Conservation (phyloP, 371 early-diverging fungal species). For the Synchytrium microbalum region DNA sequence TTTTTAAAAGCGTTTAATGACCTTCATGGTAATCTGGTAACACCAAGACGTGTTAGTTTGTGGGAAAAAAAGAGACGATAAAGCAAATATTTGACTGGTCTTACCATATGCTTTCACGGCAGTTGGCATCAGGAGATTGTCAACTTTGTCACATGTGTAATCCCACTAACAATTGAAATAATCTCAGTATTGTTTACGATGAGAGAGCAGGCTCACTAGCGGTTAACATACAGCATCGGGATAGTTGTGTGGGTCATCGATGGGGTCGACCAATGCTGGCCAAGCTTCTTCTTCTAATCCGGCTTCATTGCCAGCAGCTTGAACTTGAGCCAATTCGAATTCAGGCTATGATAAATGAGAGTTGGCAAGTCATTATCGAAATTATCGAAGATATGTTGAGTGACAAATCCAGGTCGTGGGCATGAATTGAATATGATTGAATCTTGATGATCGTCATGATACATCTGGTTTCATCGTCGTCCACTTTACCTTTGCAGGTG, state of each 20-base stretch:
- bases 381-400: not conserved
- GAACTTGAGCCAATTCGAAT: constrained; percentile 19
- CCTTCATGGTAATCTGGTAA: not conserved
- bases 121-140: not conserved
- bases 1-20: too few species aligned
- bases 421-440: too few species aligned
- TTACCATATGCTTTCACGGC: not conserved
- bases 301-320: constrained; percentile 14
- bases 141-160: not conserved
- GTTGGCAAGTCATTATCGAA: not conserved
- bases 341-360: constrained; percentile 18
- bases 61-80: too few species aligned
- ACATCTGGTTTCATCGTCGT: too few species aligned
- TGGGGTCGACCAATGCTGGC: constrained; percentile 35
- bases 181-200: not conserved
- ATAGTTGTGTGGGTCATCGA: constrained; percentile 42
- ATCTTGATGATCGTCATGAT: too few species aligned
- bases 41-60: too few species aligned
- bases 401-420: not conserved
- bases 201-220: not conserved
- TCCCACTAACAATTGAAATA: not conserved
- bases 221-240: not conserved
- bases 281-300: constrained; percentile 34
- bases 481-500: constrained; percentile 26
- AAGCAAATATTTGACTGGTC: too few species aligned